These are phyloP conservation scores for Calocybe gangraenosa DNA, from an alignment of 768 basidiomycete genomes.

Conservation along the genomic window DNA sequence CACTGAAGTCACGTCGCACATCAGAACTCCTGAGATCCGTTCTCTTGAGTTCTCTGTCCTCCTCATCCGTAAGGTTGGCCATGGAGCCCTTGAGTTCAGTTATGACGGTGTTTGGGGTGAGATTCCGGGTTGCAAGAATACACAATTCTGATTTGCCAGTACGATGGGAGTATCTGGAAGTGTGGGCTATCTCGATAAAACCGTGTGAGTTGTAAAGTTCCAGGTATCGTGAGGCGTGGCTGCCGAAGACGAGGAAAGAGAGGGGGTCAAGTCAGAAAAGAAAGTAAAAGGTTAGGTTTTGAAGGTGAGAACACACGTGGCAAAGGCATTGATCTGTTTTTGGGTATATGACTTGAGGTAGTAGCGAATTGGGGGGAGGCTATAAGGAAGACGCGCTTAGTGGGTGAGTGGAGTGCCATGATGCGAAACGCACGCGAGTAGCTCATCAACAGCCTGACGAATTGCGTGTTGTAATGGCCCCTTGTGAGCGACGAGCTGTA, in stretches of 20 bases:
- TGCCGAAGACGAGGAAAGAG: no score
- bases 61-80: constrained; percentile 82
- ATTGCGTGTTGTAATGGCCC: constrained; percentile 52
- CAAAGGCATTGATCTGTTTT: constrained; percentile 87
- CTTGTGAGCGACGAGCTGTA: constrained; percentile 58
- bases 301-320: constrained; percentile 64
- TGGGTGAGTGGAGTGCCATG: constrained; percentile 17
- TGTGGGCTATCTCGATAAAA: constrained; percentile 85
- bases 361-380: constrained; percentile 71
- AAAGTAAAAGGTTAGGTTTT: constrained; percentile 21
- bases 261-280: constrained; percentile 18
- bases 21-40: constrained; percentile 73
- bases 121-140: constrained; percentile 74
- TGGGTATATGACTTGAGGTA: constrained; percentile 73
- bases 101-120: constrained; percentile 67
- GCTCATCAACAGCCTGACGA: constrained; percentile 71
- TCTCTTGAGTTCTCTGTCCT: constrained; percentile 82
- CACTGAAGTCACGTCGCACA: constrained; percentile 84
- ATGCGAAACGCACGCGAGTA: constrained; percentile 52
- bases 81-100: constrained; percentile 88
- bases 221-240: constrained; percentile 86
- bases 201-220: constrained; percentile 83
- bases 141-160: constrained; percentile 90
- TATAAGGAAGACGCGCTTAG: constrained; percentile 27
- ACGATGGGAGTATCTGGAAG: constrained; percentile 79